Conservation (phyloP, 176 grass and related monocot genomes). For the Pontederia paniculata region DNA sequence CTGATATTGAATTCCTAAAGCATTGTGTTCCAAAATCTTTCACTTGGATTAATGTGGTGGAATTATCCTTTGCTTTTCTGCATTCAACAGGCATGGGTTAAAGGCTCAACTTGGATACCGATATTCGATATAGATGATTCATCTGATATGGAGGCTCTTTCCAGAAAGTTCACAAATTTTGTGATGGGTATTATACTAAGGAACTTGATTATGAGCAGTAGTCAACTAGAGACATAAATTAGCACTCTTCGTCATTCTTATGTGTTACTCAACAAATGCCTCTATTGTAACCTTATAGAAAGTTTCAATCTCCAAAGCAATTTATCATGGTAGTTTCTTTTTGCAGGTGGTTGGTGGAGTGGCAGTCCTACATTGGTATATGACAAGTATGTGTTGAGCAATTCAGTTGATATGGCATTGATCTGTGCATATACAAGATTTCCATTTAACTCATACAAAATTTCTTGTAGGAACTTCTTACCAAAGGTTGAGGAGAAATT, state of each 20-base stretch:
- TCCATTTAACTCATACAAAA: constrained; percentile 4
- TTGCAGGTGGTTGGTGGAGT: constrained; percentile 97
- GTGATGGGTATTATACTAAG: constrained; percentile 57
- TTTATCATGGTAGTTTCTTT: constrained; percentile 3
- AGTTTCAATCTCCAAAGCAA: no score
- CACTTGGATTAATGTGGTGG: neutral
- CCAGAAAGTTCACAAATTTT: constrained; percentile 80
- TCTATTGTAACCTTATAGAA: no score
- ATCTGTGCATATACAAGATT: constrained; percentile 4
- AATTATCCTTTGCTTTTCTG: neutral
- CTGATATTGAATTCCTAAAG: no score
- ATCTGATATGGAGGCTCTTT: constrained; percentile 34
- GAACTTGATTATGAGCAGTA: constrained; percentile 1
- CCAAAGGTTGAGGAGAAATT: constrained; percentile 78
- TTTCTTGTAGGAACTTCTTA: constrained; percentile 47
- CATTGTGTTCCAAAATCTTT: neutral
- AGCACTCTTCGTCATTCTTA: no score
- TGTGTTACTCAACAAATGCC: no score
- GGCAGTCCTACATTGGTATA: constrained; percentile 62
- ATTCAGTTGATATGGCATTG: neutral
- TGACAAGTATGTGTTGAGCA: constrained; percentile 48
- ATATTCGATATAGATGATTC: constrained; percentile 66
- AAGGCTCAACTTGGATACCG: constrained; percentile 92
- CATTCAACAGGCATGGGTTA: constrained; percentile 60
- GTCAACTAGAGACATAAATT: no score